Evolutionary conservation across 768 basidiomycete genomes (phyloP).

Genomic region (Chlorophyllum brunneum): DNA sequence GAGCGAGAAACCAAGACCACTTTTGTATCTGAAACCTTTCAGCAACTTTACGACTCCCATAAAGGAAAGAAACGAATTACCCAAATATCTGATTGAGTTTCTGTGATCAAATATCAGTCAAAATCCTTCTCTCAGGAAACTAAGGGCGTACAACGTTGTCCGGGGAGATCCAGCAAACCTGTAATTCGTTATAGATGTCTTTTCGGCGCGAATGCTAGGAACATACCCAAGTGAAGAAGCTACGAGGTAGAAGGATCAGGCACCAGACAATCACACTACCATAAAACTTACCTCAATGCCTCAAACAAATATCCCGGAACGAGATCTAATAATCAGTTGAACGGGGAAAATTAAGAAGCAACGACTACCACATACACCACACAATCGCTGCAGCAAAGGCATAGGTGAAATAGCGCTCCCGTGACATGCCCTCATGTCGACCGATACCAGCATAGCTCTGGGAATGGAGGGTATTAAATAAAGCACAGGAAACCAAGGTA

Average conservation of each 20-base stretch:
- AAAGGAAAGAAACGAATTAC: conserved; percentile 20
- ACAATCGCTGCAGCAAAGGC: conserved; percentile 43
- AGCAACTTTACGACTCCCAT: neutral
- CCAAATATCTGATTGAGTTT: conserved; percentile 59
- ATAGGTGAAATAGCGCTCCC: conserved; percentile 57
- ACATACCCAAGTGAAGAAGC: conserved; percentile 48
- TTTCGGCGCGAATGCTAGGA: neutral
- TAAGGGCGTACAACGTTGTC: conserved; percentile 43
- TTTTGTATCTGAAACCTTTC: conserved; percentile 33
- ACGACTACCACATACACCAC: conserved; percentile 41
- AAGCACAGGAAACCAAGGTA: conserved; percentile 62
- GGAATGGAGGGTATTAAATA: conserved; percentile 74
- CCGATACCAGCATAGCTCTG: conserved; percentile 55
- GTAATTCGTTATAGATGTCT: conserved; percentile 18
- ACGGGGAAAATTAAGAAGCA: neutral
- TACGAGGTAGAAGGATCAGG: conserved; percentile 13
- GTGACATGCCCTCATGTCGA: conserved; percentile 45
- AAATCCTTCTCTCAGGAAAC: neutral
- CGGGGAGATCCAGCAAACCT: conserved; percentile 67
- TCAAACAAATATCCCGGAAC: conserved; percentile 63
- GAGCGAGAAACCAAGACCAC: conserved; percentile 48
- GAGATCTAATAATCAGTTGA: conserved; percentile 34
- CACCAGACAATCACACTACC: neutral
- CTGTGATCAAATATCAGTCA: conserved; percentile 21
- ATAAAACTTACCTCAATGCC: conserved; percentile 41